Conservation (phyloP, 2,329 filamentous ascomycete genomes). For the Thelonectria rubi region DNA sequence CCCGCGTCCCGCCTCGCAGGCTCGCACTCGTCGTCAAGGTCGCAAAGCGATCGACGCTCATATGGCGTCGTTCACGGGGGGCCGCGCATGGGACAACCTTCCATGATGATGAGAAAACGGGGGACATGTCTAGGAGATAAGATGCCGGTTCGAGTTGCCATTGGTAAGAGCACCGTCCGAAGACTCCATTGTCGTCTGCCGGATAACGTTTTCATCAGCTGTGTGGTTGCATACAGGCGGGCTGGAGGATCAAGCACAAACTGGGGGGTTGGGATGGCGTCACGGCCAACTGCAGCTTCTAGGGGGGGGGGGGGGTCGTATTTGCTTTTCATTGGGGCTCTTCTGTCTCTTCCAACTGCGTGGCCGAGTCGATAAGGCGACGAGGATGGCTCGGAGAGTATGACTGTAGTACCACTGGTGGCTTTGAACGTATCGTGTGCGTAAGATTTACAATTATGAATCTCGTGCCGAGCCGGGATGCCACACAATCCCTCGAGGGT, state of each 20-base stretch:
- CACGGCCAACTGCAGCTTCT: neutral
- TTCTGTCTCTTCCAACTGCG: neutral
- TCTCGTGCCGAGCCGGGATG: too few species aligned
- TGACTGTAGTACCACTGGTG: neutral
- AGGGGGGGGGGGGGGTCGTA: neutral
- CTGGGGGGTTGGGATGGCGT: constrained; percentile 6
- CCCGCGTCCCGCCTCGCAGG: constrained; percentile 9
- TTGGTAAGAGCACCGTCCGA: neutral
- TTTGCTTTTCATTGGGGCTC: constrained; percentile 16
- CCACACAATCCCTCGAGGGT: too few species aligned
- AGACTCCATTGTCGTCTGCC: constrained; percentile 1
- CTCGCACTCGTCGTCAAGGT: constrained; percentile 3
- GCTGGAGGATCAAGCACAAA: constrained; percentile 4
- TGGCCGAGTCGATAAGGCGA: neutral
- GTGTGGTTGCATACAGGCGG: constrained; percentile 15
- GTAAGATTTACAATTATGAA: too few species aligned
- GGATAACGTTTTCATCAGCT: constrained; percentile 10
- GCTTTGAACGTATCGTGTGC: too few species aligned
- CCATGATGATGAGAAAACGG: neutral
- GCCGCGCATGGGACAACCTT: constrained; percentile 6
- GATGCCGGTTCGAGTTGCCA: neutral
- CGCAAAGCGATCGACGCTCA: constrained; percentile 12
- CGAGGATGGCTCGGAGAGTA: neutral
- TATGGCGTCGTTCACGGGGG: constrained; percentile 4
- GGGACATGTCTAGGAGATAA: constrained; percentile 8